These are phyloP conservation scores for Termitomyces sp. DNA, from an alignment of 768 basidiomycete species.

Conservation along the genomic window DNA sequence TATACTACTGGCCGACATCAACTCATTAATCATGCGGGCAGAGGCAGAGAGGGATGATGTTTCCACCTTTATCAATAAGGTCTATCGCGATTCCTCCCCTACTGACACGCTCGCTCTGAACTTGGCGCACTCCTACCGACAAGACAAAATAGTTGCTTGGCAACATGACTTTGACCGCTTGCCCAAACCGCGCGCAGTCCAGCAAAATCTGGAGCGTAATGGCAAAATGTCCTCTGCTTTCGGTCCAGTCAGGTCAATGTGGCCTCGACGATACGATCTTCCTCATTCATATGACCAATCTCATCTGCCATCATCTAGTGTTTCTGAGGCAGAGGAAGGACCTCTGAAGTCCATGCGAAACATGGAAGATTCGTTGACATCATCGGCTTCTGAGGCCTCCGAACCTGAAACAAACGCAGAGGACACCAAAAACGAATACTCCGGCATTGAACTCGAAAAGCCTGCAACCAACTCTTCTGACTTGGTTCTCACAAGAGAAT, in stretches of 20 bases:
- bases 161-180: conserved; percentile 88
- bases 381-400: conserved; percentile 69
- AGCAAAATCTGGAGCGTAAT: conserved; percentile 37
- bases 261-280: conserved; percentile 59
- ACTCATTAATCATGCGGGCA: conserved; percentile 62
- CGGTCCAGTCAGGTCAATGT: conserved; percentile 65
- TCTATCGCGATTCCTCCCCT: conserved; percentile 76
- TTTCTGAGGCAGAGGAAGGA: conserved; percentile 72
- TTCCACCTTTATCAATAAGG: conserved; percentile 60
- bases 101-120: conserved; percentile 88
- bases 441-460: not conserved
- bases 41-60: conserved; percentile 75
- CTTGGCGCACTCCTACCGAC: conserved; percentile 76
- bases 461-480: conserved; percentile 2
- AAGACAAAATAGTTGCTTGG: conserved; percentile 96
- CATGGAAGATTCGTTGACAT: conserved; percentile 51
- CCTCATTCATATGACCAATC: conserved; percentile 45
- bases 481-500: not conserved
- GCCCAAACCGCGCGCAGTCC: conserved; percentile 59
- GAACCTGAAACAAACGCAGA: conserved; percentile 47
- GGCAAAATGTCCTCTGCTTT: conserved; percentile 58
- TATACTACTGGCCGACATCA: conserved; percentile 55
- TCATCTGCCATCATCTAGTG: conserved; percentile 55
- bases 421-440: conserved; percentile 9
- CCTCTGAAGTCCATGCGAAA: conserved; percentile 37